Evolutionary conservation across 768 basidiomycete genomes (phyloP).

Genomic region (Tylopilus rubrobrunneus): DNA sequence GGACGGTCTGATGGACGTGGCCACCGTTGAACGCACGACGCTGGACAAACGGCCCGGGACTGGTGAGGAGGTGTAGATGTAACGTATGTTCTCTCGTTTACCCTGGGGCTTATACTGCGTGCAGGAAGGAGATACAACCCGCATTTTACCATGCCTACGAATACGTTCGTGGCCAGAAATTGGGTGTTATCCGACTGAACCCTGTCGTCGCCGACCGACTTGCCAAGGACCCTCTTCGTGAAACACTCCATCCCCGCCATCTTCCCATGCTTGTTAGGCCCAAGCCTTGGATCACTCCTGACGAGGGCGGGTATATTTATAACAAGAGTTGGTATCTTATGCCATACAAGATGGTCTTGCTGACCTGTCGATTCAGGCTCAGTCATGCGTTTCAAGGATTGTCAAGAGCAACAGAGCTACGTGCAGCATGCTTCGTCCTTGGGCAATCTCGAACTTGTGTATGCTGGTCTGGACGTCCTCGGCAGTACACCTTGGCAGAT

Average conservation of each 20-base stretch:
- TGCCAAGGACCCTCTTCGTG: constrained; percentile 64
- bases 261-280: constrained; percentile 94
- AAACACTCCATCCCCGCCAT: constrained; percentile 86
- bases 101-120: constrained; percentile 3
- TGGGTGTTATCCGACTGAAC: constrained; percentile 90
- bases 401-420: constrained; percentile 76
- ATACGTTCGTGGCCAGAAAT: constrained; percentile 86
- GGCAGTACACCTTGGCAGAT: constrained; percentile 88
- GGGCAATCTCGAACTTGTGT: constrained; percentile 80
- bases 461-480: constrained; percentile 85
- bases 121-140: constrained; percentile 73
- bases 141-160: constrained; percentile 93
- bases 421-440: constrained; percentile 67
- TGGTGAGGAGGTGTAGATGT: constrained; percentile 56
- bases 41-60: constrained; percentile 55
- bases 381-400: constrained; percentile 94
- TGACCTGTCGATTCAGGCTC: constrained; percentile 37
- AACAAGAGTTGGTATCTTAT: constrained; percentile 54
- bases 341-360: background rate
- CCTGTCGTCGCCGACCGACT: constrained; percentile 73
- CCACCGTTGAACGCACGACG: constrained; percentile 64
- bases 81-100: background rate
- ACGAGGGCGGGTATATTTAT: constrained; percentile 80
- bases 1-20: constrained; percentile 79
- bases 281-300: constrained; percentile 75